Conservation (phyloP, 768 basidiomycete genomes). For the Chalciporus chontae region DNA sequence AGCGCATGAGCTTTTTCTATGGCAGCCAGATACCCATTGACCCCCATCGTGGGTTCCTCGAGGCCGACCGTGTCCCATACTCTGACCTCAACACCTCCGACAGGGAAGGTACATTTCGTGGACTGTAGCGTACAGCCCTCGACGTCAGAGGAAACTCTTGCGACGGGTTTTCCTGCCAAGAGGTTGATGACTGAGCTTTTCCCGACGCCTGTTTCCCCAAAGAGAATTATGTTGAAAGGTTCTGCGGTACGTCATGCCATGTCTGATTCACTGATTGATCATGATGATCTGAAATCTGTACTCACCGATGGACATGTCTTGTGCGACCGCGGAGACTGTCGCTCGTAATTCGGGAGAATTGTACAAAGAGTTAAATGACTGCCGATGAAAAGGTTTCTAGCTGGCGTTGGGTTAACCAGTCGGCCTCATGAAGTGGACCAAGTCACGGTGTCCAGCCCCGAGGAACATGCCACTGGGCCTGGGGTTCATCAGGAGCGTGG, state of each 20-base stretch:
- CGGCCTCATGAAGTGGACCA: conserved; percentile 1
- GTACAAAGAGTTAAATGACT: neutral
- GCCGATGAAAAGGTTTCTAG: neutral
- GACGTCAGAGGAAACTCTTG: conserved; percentile 31
- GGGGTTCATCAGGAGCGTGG: neutral
- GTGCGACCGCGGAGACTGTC: neutral
- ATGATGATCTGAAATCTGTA: neutral
- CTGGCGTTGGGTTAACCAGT: conserved; percentile 3
- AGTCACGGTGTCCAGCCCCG: neutral
- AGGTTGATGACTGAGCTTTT: conserved; percentile 47
- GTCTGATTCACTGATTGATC: neutral
- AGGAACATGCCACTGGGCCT: conserved; percentile 1
- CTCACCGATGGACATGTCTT: conserved; percentile 21
- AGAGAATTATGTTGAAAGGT: conserved; percentile 28
- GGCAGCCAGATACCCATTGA: conserved; percentile 26
- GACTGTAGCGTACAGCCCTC: conserved; percentile 33
- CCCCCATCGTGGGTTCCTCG: conserved; percentile 28
- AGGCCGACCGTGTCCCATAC: conserved; percentile 32
- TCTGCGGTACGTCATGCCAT: neutral
- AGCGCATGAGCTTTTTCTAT: conserved; percentile 28
- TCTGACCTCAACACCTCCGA: conserved; percentile 9
- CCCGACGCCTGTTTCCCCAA: conserved; percentile 32
- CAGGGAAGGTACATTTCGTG: conserved; percentile 20
- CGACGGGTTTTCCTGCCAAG: conserved; percentile 28
- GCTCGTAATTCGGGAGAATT: neutral